These are phyloP conservation scores for Pestalotiopsis sp. DNA, from an alignment of 2,329 filamentous ascomycete genomes.

Conservation along the genomic window DNA sequence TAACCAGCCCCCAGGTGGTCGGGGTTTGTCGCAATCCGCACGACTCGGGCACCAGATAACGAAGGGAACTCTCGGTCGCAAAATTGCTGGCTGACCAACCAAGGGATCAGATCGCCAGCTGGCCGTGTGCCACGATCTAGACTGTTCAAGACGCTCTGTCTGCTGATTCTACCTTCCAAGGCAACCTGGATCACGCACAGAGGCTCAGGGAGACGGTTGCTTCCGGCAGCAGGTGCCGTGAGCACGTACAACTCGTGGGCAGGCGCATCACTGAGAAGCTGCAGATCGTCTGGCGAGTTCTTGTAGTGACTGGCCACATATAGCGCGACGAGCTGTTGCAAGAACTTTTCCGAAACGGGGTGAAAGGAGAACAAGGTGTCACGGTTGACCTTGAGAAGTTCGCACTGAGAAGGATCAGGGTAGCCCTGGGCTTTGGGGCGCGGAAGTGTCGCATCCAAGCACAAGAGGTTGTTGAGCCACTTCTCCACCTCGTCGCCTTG, in stretches of 20 bases:
- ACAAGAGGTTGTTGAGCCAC: constrained; percentile 94
- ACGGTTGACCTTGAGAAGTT: constrained; percentile 91
- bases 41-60: constrained; percentile 87
- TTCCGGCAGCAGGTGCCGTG: constrained; percentile 80
- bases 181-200: constrained; percentile 94
- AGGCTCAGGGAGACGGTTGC: constrained; percentile 83
- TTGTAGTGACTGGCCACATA: constrained; percentile 95
- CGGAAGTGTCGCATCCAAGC: constrained; percentile 88
- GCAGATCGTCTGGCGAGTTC: constrained; percentile 61
- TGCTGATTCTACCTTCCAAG: constrained; percentile 92
- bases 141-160: constrained; percentile 87
- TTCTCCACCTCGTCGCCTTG: constrained; percentile 90
- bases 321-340: constrained; percentile 97
- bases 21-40: constrained; percentile 94
- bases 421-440: constrained; percentile 77
- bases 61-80: constrained; percentile 96
- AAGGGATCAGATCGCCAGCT: constrained; percentile 86
- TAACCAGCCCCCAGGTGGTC: constrained; percentile 94
- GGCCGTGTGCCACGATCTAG: constrained; percentile 87
- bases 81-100: constrained; percentile 97
- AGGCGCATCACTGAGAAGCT: constrained; percentile 92
- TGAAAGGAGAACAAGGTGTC: constrained; percentile 99
- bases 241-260: constrained; percentile 96
- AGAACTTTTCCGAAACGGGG: constrained; percentile 92
- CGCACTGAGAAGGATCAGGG: constrained; percentile 88